phyloP scores from a whole-genome alignment of 441 rosid genomes.

The Geranium incanum region DNA sequence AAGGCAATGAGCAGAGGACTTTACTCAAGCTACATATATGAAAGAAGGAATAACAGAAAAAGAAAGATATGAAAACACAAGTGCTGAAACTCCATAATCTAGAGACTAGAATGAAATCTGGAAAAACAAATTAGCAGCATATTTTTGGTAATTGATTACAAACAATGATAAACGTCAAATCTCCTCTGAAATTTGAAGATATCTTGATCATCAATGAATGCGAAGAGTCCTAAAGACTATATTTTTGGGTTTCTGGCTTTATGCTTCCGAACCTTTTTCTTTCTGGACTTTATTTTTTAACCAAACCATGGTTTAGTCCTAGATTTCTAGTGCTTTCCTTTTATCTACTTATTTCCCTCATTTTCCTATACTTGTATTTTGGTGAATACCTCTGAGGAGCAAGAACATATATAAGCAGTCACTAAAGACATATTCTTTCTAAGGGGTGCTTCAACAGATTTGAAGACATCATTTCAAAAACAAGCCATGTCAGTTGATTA shows the following conservation, averaged over 20 bases:
- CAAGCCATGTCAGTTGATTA: neutral
- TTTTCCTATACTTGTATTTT: neutral
- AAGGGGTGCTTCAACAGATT: too few relatives aligned
- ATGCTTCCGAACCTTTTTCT: too few relatives aligned
- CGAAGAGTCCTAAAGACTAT: neutral
- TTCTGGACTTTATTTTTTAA: too few relatives aligned
- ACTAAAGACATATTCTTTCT: too few relatives aligned
- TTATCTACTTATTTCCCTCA: neutral
- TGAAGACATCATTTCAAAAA: neutral
- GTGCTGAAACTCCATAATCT: neutral
- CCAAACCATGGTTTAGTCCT: too few relatives aligned
- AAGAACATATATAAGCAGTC: too few relatives aligned
- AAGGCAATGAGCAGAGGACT: constrained; percentile 14
- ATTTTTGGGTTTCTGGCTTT: neutral
- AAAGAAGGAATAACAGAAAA: constrained; percentile 22
- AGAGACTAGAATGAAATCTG: neutral
- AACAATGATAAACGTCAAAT: neutral
- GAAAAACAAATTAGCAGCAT: neutral
- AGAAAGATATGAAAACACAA: neutral
- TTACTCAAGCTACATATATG: constrained; percentile 20
- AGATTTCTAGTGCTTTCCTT: neutral
- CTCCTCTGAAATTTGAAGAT: neutral
- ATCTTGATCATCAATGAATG: neutral
- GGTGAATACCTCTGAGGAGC: neutral
- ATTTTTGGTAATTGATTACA: neutral